Evolutionary conservation across 257 asterid species (phyloP).

Genomic region (Solanum lycopersicoides): DNA sequence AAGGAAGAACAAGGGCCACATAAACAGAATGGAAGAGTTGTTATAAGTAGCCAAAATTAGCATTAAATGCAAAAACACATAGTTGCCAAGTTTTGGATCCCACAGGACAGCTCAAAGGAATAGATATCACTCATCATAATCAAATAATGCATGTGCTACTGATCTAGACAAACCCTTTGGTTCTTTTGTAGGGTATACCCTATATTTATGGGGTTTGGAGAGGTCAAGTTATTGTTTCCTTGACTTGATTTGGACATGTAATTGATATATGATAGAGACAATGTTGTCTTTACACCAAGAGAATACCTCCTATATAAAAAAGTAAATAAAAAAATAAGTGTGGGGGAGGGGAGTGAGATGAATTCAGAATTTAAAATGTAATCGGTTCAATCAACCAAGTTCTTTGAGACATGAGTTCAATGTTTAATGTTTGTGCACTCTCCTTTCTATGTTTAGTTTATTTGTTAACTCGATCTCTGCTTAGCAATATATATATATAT

Average conservation of each 20-base stretch:
- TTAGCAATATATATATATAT: neutral
- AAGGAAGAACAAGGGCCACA: slow-evolving; percentile 8
- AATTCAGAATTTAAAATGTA: neutral
- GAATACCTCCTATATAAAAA: no score
- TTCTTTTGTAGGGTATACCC: slow-evolving; percentile 3
- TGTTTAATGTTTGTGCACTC: neutral
- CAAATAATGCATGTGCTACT: slow-evolving; percentile 15
- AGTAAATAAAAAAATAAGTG: no score
- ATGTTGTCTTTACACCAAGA: neutral
- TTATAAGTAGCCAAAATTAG: slow-evolving; percentile 5
- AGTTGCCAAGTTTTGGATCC: slow-evolving; percentile 8
- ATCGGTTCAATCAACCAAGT: neutral
- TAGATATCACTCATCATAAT: neutral
- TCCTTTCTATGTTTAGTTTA: neutral
- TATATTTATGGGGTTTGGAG: neutral
- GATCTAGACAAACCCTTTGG: neutral
- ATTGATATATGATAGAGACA: neutral
- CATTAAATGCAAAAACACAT: slow-evolving; percentile 6
- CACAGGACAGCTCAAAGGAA: slow-evolving; percentile 8
- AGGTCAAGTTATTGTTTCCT: neutral
- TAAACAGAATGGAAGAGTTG: neutral
- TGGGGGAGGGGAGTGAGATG: neutral
- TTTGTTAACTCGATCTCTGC: neutral
- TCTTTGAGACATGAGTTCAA: neutral
- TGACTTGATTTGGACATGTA: neutral